Conservation (phyloP, 78 protist genomes). For the Cavenderia fasciculata region DNA sequence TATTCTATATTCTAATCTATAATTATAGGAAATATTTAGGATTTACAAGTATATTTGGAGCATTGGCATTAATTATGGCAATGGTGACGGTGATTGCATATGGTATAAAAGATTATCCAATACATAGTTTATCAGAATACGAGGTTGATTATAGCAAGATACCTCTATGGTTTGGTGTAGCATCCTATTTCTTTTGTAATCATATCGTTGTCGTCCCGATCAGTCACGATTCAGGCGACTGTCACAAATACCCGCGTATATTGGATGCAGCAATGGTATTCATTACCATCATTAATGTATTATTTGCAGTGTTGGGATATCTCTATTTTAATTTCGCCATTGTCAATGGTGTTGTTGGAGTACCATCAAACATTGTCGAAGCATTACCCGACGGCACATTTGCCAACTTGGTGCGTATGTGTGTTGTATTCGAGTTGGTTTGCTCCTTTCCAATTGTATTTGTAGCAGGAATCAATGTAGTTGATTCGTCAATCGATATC, state of each 20-base stretch:
- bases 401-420: constrained; percentile 1
- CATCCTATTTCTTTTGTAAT: constrained; percentile 41
- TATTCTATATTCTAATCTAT: background rate
- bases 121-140: constrained; percentile 14
- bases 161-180: constrained; percentile 47
- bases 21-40: constrained; percentile 36
- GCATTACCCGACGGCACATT: constrained; percentile 6
- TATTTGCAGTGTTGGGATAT: constrained; percentile 22
- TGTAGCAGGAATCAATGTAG: constrained; percentile 24
- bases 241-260: constrained; percentile 4
- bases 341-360: background rate
- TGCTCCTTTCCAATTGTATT: constrained; percentile 46
- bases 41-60: constrained; percentile 49
- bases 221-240: constrained; percentile 32
- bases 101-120: constrained; percentile 31
- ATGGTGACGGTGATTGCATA: constrained; percentile 10
- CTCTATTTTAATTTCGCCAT: background rate
- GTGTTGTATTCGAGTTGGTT: constrained; percentile 5
- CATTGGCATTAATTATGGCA: constrained; percentile 33
- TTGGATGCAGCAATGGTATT: constrained; percentile 33
- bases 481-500: constrained; percentile 1
- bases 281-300: constrained; percentile 7
- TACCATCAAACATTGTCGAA: background rate
- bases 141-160: constrained; percentile 8
- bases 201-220: constrained; percentile 37